These are phyloP conservation scores for Gliomastix tumulicola DNA, from an alignment of 2,329 filamentous ascomycete genomes.

Conservation along the genomic window DNA sequence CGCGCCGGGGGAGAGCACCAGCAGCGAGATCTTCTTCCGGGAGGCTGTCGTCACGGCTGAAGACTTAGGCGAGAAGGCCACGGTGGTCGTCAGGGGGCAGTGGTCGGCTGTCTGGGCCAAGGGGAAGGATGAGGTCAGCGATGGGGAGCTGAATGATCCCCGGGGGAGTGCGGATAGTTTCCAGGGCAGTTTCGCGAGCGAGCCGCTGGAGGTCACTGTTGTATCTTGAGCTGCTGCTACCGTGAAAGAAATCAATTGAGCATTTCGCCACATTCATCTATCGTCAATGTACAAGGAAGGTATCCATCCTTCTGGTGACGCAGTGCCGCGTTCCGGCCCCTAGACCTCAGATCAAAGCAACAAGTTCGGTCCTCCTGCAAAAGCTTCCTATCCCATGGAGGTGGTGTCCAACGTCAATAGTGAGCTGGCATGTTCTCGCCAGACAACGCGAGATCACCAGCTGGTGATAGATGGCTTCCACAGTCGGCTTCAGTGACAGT, in stretches of 20 bases:
- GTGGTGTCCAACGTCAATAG: too few species aligned
- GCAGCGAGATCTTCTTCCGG: conserved; percentile 26
- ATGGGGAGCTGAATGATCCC: conserved; percentile 10
- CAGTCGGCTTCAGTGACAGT: too few species aligned
- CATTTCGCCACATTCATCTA: too few species aligned
- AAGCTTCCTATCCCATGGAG: neutral
- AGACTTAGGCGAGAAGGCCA: conserved; percentile 20
- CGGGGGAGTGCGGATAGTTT: neutral
- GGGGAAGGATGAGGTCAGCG: conserved; percentile 12
- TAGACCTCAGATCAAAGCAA: neutral
- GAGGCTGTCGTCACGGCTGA: conserved; percentile 25
- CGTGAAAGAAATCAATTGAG: neutral
- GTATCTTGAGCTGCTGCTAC: neutral
- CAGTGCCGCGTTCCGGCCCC: too few species aligned
- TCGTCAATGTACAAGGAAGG: too few species aligned
- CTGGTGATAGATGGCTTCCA: too few species aligned
- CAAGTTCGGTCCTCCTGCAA: neutral
- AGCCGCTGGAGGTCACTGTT: neutral
- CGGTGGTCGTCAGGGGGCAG: conserved; percentile 24
- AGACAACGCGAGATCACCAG: too few species aligned
- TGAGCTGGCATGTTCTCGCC: too few species aligned
- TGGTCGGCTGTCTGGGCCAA: conserved; percentile 25
- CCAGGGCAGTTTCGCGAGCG: neutral
- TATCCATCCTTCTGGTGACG: too few species aligned
- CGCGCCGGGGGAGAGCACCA: conserved; percentile 20